Conservation (phyloP, 441 rosid genomes). For the Manihot esculenta region DNA sequence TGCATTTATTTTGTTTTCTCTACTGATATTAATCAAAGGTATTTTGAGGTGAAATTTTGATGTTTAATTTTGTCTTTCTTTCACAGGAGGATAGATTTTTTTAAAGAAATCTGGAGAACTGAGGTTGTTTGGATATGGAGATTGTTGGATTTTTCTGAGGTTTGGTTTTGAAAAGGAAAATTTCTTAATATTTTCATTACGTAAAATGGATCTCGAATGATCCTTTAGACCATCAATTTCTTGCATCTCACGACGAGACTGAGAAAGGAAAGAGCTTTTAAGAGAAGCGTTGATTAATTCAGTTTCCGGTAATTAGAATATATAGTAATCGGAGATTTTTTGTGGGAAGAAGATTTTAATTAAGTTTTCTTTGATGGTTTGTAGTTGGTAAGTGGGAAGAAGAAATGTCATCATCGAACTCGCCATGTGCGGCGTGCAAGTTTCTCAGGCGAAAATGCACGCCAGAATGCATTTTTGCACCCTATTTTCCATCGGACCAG, state of each 20-base stretch:
- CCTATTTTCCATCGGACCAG: slow-evolving; percentile 83
- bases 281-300: neutral
- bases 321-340: neutral
- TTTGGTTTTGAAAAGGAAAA: neutral
- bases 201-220: slow-evolving; percentile 1
- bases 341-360: neutral
- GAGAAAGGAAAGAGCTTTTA: neutral
- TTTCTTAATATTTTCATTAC: neutral
- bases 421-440: slow-evolving; percentile 77
- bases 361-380: neutral
- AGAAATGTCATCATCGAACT: slow-evolving; percentile 10
- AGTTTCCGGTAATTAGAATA: neutral
- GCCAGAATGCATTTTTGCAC: slow-evolving; percentile 84
- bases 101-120: no score
- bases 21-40: neutral
- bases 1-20: neutral
- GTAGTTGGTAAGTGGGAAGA: neutral
- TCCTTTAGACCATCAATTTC: slow-evolving; percentile 1
- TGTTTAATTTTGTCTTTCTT: no score
- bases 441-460: slow-evolving; percentile 72
- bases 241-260: slow-evolving; percentile 5
- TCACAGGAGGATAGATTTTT: no score
- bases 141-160: neutral
- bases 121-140: neutral
- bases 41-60: no score